Base-by-base conservation (phyloP, 1,139 yeast genomes). In the Suhomyces yuchorum region DNA sequence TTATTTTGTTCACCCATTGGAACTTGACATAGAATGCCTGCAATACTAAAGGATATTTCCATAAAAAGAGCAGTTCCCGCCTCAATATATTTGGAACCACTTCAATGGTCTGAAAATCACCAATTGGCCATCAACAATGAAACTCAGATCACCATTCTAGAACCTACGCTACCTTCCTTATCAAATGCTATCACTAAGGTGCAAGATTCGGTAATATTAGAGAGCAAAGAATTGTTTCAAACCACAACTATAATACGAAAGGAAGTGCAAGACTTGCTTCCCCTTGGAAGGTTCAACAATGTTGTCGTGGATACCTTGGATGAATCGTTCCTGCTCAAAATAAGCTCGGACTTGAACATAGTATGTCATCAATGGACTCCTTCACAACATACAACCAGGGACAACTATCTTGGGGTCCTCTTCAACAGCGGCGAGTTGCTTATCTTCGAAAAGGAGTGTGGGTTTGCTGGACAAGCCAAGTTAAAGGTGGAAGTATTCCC, bases 401-500 rank as follows among this genome's bases (percentile, higher is more conserved):
- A 69, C 42, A 63, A 69, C 46, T 58, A 56, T 38, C 57, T 75
- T 40, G 76, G 70, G 0, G 68, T 71, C 1, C 55, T 75, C 20
- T 65, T 68, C 43, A 75, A 71, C 47, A 66, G 78, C 0, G 75
- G 75, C 0, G 80, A 75, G 49, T 55, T 74, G 11, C 49, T 74
- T 37, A 54, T 73, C 3, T 54, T 74, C 18, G 61, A 62, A 35
- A 56, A 78, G 44, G 57, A 61, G 5, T 57, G 61, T 18, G 51
- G 55, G 9, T 61, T 57, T 23, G 50, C 57, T 2, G 65, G 60
- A 37, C 61, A 61, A 36, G 72, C 67, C 49, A 40, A 44, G 17
- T 64, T 69, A 2, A 59, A 58, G 38, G 54, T 61, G 35, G 65
- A 66, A 33, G 53, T 71, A 28, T 69, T 73, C 48, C 63, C 68